Conservation (phyloP, 2,329 filamentous ascomycete species). For the Diatrype stigma region DNA sequence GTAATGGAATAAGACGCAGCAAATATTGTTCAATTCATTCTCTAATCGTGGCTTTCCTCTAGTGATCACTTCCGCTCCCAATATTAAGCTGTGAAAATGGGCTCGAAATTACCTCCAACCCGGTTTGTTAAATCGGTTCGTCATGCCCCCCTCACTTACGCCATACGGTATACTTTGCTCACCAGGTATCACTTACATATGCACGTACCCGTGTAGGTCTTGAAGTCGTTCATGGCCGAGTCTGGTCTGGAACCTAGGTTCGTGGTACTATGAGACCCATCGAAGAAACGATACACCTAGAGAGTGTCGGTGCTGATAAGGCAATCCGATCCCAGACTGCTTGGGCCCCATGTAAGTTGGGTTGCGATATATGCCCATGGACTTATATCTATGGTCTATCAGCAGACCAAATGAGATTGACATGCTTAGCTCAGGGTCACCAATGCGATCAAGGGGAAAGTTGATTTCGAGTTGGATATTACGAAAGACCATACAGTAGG, state of each 20-base stretch:
- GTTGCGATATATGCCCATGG: too few relatives aligned
- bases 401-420: background rate
- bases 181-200: constrained; percentile 1
- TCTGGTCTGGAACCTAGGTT: constrained; percentile 89
- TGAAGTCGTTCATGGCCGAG: constrained; percentile 79
- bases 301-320: background rate
- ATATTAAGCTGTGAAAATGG: constrained; percentile 13
- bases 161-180: background rate
- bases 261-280: constrained; percentile 14
- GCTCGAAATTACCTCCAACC: constrained; percentile 44
- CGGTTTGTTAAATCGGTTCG: constrained; percentile 63
- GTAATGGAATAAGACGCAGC: constrained; percentile 1
- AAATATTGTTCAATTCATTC: constrained; percentile 10
- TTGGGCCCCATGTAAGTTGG: constrained; percentile 36
- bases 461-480: constrained; percentile 74
- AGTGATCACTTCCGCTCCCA: background rate
- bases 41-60: constrained; percentile 21
- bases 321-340: constrained; percentile 26
- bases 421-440: constrained; percentile 59
- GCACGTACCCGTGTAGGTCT: constrained; percentile 63
- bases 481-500: constrained; percentile 69
- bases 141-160: constrained; percentile 1
- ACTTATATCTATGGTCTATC: too few relatives aligned
- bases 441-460: constrained; percentile 59
- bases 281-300: background rate